Percentiles rank a stretch among this genome's conserved stretches.
phyloP scores from a whole-genome alignment of 768 basidiomycete genomes.

The Lactarius evosmus region DNA sequence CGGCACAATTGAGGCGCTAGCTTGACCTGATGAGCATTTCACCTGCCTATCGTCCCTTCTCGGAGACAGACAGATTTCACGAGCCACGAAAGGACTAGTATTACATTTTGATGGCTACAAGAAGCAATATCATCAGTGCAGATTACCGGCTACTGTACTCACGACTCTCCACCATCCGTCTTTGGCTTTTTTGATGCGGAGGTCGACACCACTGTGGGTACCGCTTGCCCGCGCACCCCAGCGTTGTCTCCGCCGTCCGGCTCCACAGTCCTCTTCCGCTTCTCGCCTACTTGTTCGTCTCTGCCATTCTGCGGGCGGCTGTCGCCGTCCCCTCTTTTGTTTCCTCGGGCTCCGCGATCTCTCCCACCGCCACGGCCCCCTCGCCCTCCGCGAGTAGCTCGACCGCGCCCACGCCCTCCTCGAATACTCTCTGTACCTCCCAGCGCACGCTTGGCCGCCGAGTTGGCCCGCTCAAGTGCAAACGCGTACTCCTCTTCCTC shows the following conservation, averaged over 20 bases:
- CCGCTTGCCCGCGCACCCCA: slow-evolving; percentile 59
- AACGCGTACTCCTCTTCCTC: slow-evolving; percentile 72
- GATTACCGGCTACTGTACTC: slow-evolving; percentile 7
- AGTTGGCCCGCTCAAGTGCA: slow-evolving; percentile 70
- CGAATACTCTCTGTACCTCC: slow-evolving; percentile 31
- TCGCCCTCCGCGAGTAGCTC: slow-evolving; percentile 38
- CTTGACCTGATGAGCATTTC: background rate
- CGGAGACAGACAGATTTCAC: background rate
- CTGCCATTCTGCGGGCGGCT: slow-evolving; percentile 29
- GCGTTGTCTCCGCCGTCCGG: slow-evolving; percentile 73
- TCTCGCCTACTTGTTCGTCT: slow-evolving; percentile 58
- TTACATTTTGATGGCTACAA: slow-evolving; percentile 16
- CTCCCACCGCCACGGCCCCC: slow-evolving; percentile 33
- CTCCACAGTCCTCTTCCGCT: slow-evolving; percentile 73
- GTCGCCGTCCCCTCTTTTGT: slow-evolving; percentile 26
- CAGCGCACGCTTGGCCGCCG: slow-evolving; percentile 54
- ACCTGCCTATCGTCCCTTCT: background rate
- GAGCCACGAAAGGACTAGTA: slow-evolving; percentile 14
- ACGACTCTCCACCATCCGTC: slow-evolving; percentile 34
- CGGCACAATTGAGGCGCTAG: background rate
- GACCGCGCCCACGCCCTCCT: slow-evolving; percentile 44
- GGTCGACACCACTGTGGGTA: slow-evolving; percentile 43
- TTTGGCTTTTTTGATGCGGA: slow-evolving; percentile 42
- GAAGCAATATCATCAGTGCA: slow-evolving; percentile 6
- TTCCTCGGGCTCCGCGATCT: slow-evolving; percentile 35